Percentiles rank a stretch among this genome's conserved stretches.
phyloP scores from a whole-genome alignment of 192 early-diverging fungal genomes.

The Coemansia sp. region DNA sequence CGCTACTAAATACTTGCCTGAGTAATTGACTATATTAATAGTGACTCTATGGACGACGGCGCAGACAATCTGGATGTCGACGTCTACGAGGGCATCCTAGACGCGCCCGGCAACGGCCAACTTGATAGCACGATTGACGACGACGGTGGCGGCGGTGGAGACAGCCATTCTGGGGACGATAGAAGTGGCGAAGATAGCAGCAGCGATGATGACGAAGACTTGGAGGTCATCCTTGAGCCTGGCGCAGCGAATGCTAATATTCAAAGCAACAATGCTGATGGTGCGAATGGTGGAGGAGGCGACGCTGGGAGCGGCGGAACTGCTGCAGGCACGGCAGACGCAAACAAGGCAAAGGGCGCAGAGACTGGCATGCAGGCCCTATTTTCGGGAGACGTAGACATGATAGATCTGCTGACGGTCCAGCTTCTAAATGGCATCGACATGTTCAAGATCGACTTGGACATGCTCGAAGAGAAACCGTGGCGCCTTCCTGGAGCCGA shows the following conservation, averaged over 20 bases:
- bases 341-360: conserved; percentile 12
- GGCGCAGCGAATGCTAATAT: conserved; percentile 16
- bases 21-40: background rate
- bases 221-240: conserved; percentile 51
- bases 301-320: background rate
- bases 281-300: background rate
- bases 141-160: background rate
- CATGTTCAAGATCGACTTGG: conserved; percentile 89
- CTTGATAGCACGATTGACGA: background rate
- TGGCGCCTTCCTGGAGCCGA: conserved; percentile 94
- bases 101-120: background rate
- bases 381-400: conserved; percentile 36
- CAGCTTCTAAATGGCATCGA: conserved; percentile 69
- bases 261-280: conserved; percentile 12
- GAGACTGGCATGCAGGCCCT: conserved; percentile 22
- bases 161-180: background rate
- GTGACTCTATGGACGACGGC: background rate
- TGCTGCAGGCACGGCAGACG: conserved; percentile 1
- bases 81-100: background rate
- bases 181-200: conserved; percentile 7
- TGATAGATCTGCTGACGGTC: conserved; percentile 50
- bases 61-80: background rate
- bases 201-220: conserved; percentile 27
- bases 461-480: conserved; percentile 93
- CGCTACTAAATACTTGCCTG: background rate